Conservation (phyloP, 2,329 filamentous ascomycete genomes). For the Pseudonectria foliicola region DNA sequence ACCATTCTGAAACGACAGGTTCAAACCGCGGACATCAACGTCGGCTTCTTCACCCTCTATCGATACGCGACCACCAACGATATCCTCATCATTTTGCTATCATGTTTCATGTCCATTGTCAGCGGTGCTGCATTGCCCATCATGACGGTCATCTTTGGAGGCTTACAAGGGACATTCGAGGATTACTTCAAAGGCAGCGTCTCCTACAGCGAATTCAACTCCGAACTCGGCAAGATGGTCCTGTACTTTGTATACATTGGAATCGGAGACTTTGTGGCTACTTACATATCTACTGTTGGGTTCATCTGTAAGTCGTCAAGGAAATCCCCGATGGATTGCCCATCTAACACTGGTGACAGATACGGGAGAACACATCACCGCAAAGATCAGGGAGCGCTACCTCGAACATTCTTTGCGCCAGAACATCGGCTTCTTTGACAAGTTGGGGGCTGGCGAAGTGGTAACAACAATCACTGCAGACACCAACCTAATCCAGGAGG, state of each 20-base stretch:
- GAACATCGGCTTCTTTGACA: slow-evolving; percentile 44
- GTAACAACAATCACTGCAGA: slow-evolving; percentile 61
- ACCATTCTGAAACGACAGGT: slow-evolving; percentile 58
- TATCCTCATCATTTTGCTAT: slow-evolving; percentile 49
- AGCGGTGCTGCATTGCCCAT: slow-evolving; percentile 63
- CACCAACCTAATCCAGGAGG: slow-evolving; percentile 77
- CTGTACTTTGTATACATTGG: slow-evolving; percentile 76
- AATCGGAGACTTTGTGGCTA: slow-evolving; percentile 64
- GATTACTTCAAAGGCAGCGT: slow-evolving; percentile 43
- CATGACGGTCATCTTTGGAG: slow-evolving; percentile 70
- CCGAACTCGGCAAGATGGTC: slow-evolving; percentile 40
- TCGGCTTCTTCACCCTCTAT: slow-evolving; percentile 54
- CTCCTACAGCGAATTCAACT: slow-evolving; percentile 44
- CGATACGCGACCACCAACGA: slow-evolving; percentile 59
- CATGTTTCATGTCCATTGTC: slow-evolving; percentile 53
- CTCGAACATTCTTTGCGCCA: slow-evolving; percentile 38
- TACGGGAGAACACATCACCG: slow-evolving; percentile 27
- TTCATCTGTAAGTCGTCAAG: slow-evolving; percentile 54
- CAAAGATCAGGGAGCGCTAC: slow-evolving; percentile 34
- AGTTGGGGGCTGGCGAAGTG: slow-evolving; percentile 27
- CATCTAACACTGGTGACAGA: slow-evolving; percentile 4
- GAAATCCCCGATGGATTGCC: not conserved
- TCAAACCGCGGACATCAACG: slow-evolving; percentile 50
- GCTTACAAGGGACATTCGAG: slow-evolving; percentile 61
- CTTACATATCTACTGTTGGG: slow-evolving; percentile 71